A percentile compares a stretch with the other conserved stretches of the same genome.
Evolutionary conservation across 257 asterid species (phyloP).

Genomic region (Solanum neorickii): DNA sequence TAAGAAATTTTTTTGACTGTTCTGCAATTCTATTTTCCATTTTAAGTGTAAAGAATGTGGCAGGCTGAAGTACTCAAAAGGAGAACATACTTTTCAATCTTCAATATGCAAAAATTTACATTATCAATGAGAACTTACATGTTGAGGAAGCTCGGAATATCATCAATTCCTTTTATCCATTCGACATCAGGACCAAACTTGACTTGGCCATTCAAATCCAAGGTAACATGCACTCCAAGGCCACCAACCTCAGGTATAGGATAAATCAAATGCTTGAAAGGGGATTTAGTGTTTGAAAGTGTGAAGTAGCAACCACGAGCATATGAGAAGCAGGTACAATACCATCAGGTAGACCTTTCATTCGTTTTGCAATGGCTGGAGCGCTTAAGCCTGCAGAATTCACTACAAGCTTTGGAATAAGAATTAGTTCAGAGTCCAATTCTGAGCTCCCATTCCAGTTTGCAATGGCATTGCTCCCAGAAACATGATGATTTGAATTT

Average conservation of each 20-base stretch:
- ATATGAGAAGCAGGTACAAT: conserved; percentile 36
- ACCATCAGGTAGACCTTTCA: conserved; percentile 26
- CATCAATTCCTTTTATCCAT: conserved; percentile 70
- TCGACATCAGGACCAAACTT: conserved; percentile 92
- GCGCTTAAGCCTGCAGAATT: conserved; percentile 80
- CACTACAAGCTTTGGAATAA: conserved; percentile 58
- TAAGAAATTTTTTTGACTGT: background rate
- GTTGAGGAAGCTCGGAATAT: conserved; percentile 58
- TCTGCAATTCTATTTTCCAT: background rate
- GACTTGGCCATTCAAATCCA: conserved; percentile 76
- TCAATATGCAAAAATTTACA: background rate
- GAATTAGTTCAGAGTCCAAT: conserved; percentile 48
- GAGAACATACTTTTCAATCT: background rate
- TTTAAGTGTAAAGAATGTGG: background rate
- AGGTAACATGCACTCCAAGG: conserved; percentile 85
- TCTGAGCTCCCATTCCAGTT: conserved; percentile 26
- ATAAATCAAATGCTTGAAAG: conserved; percentile 66
- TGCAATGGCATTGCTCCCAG: conserved; percentile 36
- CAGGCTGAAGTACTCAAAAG: background rate
- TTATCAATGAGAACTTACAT: conserved; percentile 31
- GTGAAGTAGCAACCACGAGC: conserved; percentile 94
- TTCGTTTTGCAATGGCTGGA: conserved; percentile 36
- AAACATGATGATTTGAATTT: conserved; percentile 43
- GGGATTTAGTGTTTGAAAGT: conserved; percentile 32
- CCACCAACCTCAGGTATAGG: conserved; percentile 96